Conservation (phyloP, 106 monocot species). For the Dendrobium chrysotoxum region DNA sequence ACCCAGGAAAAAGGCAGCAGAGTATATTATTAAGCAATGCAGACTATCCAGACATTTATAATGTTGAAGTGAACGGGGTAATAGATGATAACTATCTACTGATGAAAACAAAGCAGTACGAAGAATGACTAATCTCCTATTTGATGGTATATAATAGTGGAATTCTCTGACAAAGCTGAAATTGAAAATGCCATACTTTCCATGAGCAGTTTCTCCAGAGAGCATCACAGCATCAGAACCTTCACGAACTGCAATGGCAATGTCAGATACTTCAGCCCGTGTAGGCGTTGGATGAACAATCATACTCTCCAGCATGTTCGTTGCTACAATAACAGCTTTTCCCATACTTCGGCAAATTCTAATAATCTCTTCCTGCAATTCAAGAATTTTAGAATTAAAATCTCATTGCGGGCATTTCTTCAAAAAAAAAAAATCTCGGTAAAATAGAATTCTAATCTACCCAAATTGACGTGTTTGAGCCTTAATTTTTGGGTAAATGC, state of each 20-base stretch:
- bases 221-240: constrained; percentile 95
- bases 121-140: not conserved
- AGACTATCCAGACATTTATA: not conserved
- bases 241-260: constrained; percentile 98
- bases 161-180: not conserved
- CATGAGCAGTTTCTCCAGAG: constrained; percentile 98
- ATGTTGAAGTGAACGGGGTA: not conserved
- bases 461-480: no score
- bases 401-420: not conserved
- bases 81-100: not conserved
- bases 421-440: no score
- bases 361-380: constrained; percentile 92
- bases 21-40: not conserved
- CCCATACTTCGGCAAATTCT: constrained; percentile 91
- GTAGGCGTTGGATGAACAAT: constrained; percentile 99
- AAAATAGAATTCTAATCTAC: no score
- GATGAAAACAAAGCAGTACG: not conserved
- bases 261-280: constrained; percentile 93
- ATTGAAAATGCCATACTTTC: constrained; percentile 58
- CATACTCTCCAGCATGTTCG: constrained; percentile 99
- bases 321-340: constrained; percentile 98
- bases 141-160: not conserved
- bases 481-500: no score
- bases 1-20: not conserved
- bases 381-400: not conserved